Base-by-base conservation (phyloP, 1,139 yeast genomes). In the Maudiozyma humilis region DNA sequence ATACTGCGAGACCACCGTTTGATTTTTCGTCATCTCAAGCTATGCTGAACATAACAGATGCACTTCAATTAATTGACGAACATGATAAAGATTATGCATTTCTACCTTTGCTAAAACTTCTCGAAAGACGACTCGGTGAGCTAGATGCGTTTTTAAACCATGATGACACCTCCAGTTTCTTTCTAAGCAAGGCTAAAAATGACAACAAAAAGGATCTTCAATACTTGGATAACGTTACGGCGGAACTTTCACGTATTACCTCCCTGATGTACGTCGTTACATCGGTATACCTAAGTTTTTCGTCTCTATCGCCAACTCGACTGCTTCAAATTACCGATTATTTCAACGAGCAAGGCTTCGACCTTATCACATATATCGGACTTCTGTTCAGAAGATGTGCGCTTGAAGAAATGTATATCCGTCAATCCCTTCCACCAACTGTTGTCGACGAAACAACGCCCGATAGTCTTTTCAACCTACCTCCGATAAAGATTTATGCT, bases 21-120 rank as follows among this genome's bases (percentile, higher is more conserved):
- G 88, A 82, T 54, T 78, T 73, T 51, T 69, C 73, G 2, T 64
- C 70, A 36, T 77, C 86, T 2, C 74, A 73, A 49, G 76, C 81
- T 1, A 63, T 77, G 48, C 67, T 71, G 31, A 75, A 78, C 19
- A 62, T 76, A 31, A 67, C 76, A 42, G 79, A 78, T 23, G 72
- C 79, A 2, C 65, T 82, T 41, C 67, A 65, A 50, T 70, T 70
- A 41, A 71, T 80, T 51, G 85, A 79, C 52, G 80, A 76, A 43
- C 76, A 76, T 42, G 68, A 71, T 39, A 69, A 74, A 32, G 72
- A 71, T 2, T 76, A 74, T 54, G 82, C 78, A 1, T 67, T 63
- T 46, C 52, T 56, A 5, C 47, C 48, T 1, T 44, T 68, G 25
- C 66, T 76, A 47, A 51, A 57, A 8, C 56, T 56, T 27, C 52